phyloP scores from a whole-genome alignment of 202 grass and related monocot genomes.

The Setaria viridis region DNA sequence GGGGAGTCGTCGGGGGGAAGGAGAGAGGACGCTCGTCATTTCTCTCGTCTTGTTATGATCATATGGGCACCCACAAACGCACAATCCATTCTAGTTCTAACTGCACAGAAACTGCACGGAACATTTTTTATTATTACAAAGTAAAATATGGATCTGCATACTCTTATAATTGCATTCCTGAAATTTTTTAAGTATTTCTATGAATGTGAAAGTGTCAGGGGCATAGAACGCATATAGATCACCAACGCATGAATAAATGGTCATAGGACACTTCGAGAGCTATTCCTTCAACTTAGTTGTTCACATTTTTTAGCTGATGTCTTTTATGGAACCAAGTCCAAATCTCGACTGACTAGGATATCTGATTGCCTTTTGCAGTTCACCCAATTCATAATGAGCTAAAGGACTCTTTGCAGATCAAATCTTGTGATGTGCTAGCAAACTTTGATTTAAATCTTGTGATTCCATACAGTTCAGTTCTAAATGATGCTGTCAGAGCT shows the following conservation, averaged over 20 bases:
- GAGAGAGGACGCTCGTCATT: too few relatives aligned
- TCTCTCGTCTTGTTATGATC: too few relatives aligned
- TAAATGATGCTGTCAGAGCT: conserved; percentile 89
- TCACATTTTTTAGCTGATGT: not conserved
- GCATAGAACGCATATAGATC: not conserved
- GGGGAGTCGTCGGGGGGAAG: too few relatives aligned
- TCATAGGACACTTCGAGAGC: not conserved
- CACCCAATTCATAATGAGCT: conserved; percentile 88
- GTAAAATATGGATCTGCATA: not conserved
- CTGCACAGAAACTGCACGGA: not conserved
- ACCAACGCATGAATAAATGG: not conserved
- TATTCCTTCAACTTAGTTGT: not conserved
- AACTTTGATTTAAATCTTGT: conserved; percentile 93
- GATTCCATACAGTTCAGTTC: conserved; percentile 84
- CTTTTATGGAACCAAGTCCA: too few relatives aligned
- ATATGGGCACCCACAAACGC: too few relatives aligned
- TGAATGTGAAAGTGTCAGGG: not conserved
- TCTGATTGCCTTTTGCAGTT: conserved; percentile 59
- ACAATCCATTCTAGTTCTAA: not conserved
- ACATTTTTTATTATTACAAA: not conserved
- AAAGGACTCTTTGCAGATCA: conserved; percentile 85
- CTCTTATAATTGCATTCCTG: too few relatives aligned
- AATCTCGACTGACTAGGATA: not conserved
- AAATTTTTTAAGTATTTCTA: not conserved
- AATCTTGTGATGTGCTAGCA: conserved; percentile 74